Percentiles rank a stretch among this genome's conserved stretches.
Conservation (phyloP, 2,329 filamentous ascomycete species). For the Lachnellula suecica region DNA sequence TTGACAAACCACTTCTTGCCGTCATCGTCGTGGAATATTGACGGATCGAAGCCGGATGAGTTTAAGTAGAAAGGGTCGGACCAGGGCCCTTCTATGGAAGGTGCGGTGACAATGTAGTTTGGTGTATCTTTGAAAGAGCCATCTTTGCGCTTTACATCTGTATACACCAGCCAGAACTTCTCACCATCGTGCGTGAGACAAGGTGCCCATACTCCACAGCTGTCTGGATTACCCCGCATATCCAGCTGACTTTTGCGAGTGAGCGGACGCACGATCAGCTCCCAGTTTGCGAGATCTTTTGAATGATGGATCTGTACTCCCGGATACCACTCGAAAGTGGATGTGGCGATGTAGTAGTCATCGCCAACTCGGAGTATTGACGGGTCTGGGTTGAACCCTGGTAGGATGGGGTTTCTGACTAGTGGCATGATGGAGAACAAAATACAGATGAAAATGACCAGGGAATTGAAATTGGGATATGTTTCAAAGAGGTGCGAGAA, state of each 20-base stretch:
- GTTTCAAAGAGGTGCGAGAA: background rate
- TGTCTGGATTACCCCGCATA: slow-evolving; percentile 59
- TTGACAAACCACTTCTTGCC: slow-evolving; percentile 57
- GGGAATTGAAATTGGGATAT: background rate
- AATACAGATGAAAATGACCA: background rate
- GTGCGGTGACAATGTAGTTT: slow-evolving; percentile 60
- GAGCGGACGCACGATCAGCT: slow-evolving; percentile 43
- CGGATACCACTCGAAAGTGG: slow-evolving; percentile 54
- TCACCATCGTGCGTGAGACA: slow-evolving; percentile 61
- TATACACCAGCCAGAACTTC: slow-evolving; percentile 63
- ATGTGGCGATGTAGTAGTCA: slow-evolving; percentile 53
- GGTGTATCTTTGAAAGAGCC: slow-evolving; percentile 64
- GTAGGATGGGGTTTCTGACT: slow-evolving; percentile 39
- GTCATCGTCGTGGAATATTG: slow-evolving; percentile 56
- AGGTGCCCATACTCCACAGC: slow-evolving; percentile 63
- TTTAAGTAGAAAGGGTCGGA: slow-evolving; percentile 60
- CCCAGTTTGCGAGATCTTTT: slow-evolving; percentile 42
- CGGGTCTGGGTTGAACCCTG: slow-evolving; percentile 55
- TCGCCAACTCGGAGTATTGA: slow-evolving; percentile 47
- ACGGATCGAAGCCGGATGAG: slow-evolving; percentile 62
- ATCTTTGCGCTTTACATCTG: slow-evolving; percentile 66
- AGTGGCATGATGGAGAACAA: slow-evolving; percentile 13
- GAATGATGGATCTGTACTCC: slow-evolving; percentile 53
- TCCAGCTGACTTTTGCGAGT: slow-evolving; percentile 51
- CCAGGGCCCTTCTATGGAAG: slow-evolving; percentile 57